Conservation (phyloP, 129 eudicot genomes). For the Erigeron canadensis region DNA sequence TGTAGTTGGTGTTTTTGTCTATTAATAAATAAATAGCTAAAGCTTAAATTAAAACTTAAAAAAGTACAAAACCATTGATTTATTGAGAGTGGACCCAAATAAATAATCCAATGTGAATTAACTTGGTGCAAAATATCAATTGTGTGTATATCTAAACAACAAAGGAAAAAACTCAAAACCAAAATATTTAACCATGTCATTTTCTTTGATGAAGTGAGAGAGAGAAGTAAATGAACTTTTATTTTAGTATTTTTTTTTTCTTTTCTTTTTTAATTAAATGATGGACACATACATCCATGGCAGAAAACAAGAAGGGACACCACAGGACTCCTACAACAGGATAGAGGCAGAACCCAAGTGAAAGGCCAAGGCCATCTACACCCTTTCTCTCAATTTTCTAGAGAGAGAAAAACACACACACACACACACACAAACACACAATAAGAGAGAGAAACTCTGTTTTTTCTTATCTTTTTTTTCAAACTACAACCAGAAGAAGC, state of each 20-base stretch:
- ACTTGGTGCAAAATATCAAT: too few species aligned
- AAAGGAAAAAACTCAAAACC: too few species aligned
- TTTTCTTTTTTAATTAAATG: conserved; percentile 30
- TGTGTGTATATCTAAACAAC: too few species aligned
- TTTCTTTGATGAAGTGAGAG: conserved; percentile 1
- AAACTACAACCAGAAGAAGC: conserved; percentile 5
- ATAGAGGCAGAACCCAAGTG: conserved; percentile 39
- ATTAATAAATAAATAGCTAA: too few species aligned
- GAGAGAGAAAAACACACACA: conserved; percentile 31
- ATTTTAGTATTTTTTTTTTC: conserved; percentile 11
- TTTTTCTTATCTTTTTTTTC: neutral
- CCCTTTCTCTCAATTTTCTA: conserved; percentile 29
- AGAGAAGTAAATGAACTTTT: conserved; percentile 12
- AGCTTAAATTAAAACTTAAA: too few species aligned
- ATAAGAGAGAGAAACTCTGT: conserved; percentile 25
- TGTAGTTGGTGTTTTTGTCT: too few species aligned
- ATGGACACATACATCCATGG: conserved; percentile 75
- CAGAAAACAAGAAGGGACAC: conserved; percentile 50
- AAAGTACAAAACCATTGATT: too few species aligned
- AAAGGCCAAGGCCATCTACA: conserved; percentile 33
- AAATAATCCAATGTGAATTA: too few species aligned
- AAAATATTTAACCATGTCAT: conserved; percentile 1
- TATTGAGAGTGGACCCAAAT: too few species aligned
- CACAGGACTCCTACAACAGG: conserved; percentile 42
- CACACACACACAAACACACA: neutral